Base-by-base conservation (phyloP, 768 basidiomycete genomes). In the Tulasnella sp. region DNA sequence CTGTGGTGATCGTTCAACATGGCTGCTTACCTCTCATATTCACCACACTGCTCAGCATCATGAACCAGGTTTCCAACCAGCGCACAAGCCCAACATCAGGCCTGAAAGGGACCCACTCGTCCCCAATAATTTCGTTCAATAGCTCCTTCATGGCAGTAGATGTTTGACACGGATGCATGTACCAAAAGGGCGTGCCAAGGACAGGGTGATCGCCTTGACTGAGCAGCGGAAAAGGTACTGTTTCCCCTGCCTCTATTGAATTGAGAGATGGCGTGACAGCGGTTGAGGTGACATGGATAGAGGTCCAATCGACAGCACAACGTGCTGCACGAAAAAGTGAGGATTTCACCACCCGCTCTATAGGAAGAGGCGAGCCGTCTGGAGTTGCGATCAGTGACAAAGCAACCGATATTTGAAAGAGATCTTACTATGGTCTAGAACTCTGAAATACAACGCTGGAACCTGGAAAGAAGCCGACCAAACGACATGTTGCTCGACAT, bases 191-290 rank as follows among this genome's bases (percentile, higher is more conserved):
- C 2, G 68, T 76, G 19, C 78, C 81, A 27, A 83, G 69, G 4
- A 72, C 77, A 0, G 88, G 90, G 59, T 92, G 90, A 52, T 93
- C 90, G 7, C 84, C 84, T 58, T 88, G 86, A 10, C 88, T 85
- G 8, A 93, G 66, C 19, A 91, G 63, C 8, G 90, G 85, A 59
- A 89, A 83, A 4, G 75, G 53, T 4, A 56, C 55, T 27, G 48
- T 42, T 41, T 37, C 58, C 16, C 47, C 51, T 12, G 51, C 32
- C 15, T 37, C 50, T 39, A 35, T 45, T 12, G 39, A 20, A 37
- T n/a, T 63, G 1, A 75, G 70, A 10, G 62, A 64, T 1, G 72
- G 70, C 7, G 67, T 63, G 20, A 72, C 72, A 35, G 85, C 63
- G 16, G 75, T 77, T 60, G 19, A 5, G 69, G 65, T 19, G 77